Evolutionary conservation across 2,329 filamentous ascomycete species (phyloP), one percentile per base, ranked within the genome.

Genomic region (Zopfia rhizophila): DNA sequence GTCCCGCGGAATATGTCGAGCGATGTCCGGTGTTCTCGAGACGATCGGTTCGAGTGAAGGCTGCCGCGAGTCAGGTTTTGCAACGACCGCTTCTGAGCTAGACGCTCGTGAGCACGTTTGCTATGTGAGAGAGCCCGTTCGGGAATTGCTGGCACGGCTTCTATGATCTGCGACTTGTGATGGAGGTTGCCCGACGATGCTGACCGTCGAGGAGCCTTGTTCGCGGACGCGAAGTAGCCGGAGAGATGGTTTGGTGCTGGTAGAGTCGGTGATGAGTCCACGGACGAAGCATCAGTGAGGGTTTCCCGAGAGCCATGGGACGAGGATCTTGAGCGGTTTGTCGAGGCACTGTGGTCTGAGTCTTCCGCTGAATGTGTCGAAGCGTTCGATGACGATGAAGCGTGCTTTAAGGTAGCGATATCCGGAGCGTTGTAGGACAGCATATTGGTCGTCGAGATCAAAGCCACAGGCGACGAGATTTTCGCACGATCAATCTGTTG

Each of bases 361-460:
- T 93, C 89, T 48, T 89, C 86, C 29, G 84, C 84, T 3, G 87
- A 88, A 57, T 81, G 80, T 75, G 60, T 78, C 78, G 65, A 78
- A 5, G 65, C 53, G 22, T 77, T 77, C 27, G 81, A 83, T n/a
- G 79, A 74, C 3, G 82, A 78, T 17, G 73, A 66, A 18, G 56
- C 53, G 11, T 72, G 69, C 5, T 69, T 58, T 7, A 70, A 64
- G 37, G 65, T 71, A 31, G 78, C 77, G 52, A 97, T 86, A 67
- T 97, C 89, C 38, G 93, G 93, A 7, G 94, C 92, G 67, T 93
- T 93, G 81, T 96, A 96, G 6, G 91, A 91, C 42, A 97, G 86
- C 83, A 95, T 91, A 74, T 97, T 99, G 60, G 94, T 97, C 4
- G 93, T 96, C 48, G 94, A 95, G 36, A 97, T 79, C 53, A 99